Conservation (phyloP, 1,284 basidiomycete species). For the Leccinum subrobustum region DNA sequence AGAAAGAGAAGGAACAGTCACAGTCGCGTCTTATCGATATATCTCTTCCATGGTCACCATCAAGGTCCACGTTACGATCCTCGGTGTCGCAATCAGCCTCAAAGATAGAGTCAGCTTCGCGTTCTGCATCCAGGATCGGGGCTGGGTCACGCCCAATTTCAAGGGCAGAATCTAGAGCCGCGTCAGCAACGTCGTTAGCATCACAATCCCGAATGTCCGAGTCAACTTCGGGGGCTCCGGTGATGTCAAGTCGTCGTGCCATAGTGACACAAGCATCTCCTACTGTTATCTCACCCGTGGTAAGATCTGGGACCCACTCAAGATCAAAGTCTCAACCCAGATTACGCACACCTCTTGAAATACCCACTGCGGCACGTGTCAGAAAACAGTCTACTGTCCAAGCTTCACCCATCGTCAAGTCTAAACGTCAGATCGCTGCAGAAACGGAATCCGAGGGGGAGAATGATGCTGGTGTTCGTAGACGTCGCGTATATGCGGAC, state of each 20-base stretch:
- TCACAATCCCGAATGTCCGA: slow-evolving; percentile 5
- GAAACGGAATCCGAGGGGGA: slow-evolving; percentile 7
- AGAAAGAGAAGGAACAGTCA: slow-evolving; percentile 24
- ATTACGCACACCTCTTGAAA: slow-evolving; percentile 11
- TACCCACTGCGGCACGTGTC: slow-evolving; percentile 3
- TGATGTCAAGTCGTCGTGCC: background rate
- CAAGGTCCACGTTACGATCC: slow-evolving; percentile 14
- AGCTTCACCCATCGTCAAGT: slow-evolving; percentile 27
- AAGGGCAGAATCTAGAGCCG: slow-evolving; percentile 7
- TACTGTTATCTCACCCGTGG: background rate
- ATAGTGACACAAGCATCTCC: background rate
- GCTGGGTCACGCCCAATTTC: slow-evolving; percentile 20
- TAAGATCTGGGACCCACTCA: slow-evolving; percentile 18
- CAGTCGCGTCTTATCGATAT: slow-evolving; percentile 29
- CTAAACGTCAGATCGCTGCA: slow-evolving; percentile 10
- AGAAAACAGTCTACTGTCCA: slow-evolving; percentile 34
- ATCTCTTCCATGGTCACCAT: slow-evolving; percentile 32
- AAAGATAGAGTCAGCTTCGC: slow-evolving; percentile 12
- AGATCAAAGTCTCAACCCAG: slow-evolving; percentile 33
- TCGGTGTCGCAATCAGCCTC: slow-evolving; percentile 20
- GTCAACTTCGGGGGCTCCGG: background rate
- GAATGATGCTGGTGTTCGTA: background rate
- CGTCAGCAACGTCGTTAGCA: background rate
- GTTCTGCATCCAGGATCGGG: slow-evolving; percentile 21
- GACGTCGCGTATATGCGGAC: background rate